phyloP scores from a whole-genome alignment of 352 stramenopile species.

The Phytopythium aichiense region DNA sequence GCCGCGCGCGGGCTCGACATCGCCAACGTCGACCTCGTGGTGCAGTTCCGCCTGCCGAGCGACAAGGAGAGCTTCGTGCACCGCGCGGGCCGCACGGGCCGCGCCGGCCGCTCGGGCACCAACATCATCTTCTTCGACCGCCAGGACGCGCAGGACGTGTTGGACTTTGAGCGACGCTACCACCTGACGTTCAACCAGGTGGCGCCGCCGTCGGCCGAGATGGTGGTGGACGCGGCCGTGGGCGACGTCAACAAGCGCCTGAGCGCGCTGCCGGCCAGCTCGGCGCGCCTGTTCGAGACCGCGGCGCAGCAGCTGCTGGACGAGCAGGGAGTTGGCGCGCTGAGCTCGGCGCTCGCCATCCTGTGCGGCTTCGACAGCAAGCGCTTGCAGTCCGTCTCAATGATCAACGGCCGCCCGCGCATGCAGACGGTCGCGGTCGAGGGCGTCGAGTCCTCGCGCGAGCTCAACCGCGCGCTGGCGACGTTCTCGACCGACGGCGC shows the following conservation, averaged over 20 bases:
- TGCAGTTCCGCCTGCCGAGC: constrained; percentile 92
- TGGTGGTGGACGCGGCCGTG: constrained; percentile 54
- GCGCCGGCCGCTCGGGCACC: constrained; percentile 75
- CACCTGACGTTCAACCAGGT: constrained; percentile 70
- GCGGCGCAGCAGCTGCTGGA: constrained; percentile 48
- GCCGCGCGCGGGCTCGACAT: constrained; percentile 89
- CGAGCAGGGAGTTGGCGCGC: constrained; percentile 42
- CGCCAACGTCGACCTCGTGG: constrained; percentile 87
- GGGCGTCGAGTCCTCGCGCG: constrained; percentile 35
- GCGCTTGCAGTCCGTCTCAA: constrained; percentile 59
- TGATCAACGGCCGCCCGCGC: constrained; percentile 63
- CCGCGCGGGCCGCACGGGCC: constrained; percentile 87
- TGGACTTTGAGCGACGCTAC: constrained; percentile 74
- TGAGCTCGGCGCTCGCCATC: constrained; percentile 67
- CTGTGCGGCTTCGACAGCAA: constrained; percentile 77
- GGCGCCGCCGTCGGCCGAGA: constrained; percentile 46
- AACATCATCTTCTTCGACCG: constrained; percentile 88
- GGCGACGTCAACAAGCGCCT: constrained; percentile 55
- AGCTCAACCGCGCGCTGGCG: constrained; percentile 40
- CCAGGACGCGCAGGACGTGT: constrained; percentile 54
- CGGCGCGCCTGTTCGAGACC: constrained; percentile 51
- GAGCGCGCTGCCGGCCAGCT: constrained; percentile 35
- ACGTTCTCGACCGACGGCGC: constrained; percentile 34
- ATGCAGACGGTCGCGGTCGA: constrained; percentile 69
- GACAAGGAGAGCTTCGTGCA: constrained; percentile 96